phyloP scores from a whole-genome alignment of 768 basidiomycete species.

The Bullera alba region DNA sequence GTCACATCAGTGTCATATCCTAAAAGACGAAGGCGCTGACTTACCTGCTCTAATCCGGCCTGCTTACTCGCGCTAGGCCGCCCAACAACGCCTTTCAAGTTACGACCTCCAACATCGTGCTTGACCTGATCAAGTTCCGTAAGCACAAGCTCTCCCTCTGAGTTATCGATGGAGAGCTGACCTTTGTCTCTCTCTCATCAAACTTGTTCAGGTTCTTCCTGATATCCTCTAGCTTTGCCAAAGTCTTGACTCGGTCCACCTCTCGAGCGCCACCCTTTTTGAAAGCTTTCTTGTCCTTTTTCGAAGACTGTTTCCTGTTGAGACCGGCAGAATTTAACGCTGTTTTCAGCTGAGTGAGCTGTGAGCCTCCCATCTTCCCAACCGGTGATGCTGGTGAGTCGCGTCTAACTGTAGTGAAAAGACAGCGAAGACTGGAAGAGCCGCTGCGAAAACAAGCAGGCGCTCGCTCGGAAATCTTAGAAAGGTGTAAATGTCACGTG shows the following conservation, averaged over 20 bases:
- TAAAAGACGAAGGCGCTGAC: constrained; percentile 21
- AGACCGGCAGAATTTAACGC: constrained; percentile 75
- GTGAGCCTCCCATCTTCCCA: constrained; percentile 56
- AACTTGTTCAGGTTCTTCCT: constrained; percentile 85
- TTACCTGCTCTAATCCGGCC: constrained; percentile 79
- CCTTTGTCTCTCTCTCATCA: constrained; percentile 82
- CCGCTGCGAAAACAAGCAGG: no score
- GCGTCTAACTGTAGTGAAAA: neutral
- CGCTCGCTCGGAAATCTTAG: no score
- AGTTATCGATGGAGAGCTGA: no score
- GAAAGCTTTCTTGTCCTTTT: constrained; percentile 58
- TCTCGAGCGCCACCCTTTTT: constrained; percentile 60
- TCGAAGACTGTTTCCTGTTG: constrained; percentile 53
- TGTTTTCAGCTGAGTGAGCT: constrained; percentile 81
- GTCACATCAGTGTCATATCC: neutral
- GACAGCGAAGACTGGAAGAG: no score
- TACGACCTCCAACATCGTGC: constrained; percentile 84
- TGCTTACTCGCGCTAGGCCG: constrained; percentile 82
- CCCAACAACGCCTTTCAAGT: constrained; percentile 72
- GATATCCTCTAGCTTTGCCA: constrained; percentile 73
- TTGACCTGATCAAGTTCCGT: constrained; percentile 28
- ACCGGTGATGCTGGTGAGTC: no score
- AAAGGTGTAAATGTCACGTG: no score
- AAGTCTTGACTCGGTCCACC: constrained; percentile 61
- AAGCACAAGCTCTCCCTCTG: neutral